Percentiles rank a stretch among this genome's conserved stretches.
Evolutionary conservation across 768 basidiomycete species (phyloP).

Genomic region (Phanerochaete carnosa): DNA sequence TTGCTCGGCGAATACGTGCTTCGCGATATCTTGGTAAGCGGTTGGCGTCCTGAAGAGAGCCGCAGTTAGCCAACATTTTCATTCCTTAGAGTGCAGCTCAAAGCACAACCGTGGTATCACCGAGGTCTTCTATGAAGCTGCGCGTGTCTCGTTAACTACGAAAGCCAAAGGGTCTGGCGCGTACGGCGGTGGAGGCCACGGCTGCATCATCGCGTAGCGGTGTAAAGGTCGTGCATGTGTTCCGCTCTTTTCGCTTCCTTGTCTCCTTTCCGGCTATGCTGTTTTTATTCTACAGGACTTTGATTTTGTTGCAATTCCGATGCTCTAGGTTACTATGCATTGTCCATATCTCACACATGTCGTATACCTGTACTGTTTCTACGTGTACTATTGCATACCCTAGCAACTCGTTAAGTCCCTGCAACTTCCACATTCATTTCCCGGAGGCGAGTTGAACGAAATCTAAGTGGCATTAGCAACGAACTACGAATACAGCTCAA

Average conservation of each 20-base stretch:
- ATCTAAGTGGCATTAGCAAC: too few species aligned
- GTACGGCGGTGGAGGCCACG: slow-evolving; percentile 22
- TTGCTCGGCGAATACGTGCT: slow-evolving; percentile 87
- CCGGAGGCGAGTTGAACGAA: too few species aligned
- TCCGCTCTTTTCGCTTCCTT: not conserved
- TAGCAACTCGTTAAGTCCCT: not conserved
- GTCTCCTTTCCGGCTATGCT: not conserved
- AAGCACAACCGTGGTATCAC: slow-evolving; percentile 94
- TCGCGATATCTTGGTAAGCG: slow-evolving; percentile 85
- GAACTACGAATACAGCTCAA: too few species aligned
- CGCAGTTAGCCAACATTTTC: not conserved
- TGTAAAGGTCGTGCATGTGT: not conserved
- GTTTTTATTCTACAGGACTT: not conserved
- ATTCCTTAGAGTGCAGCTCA: slow-evolving; percentile 82
- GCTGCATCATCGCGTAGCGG: slow-evolving; percentile 60
- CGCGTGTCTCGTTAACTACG: slow-evolving; percentile 76
- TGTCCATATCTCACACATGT: slow-evolving; percentile 3
- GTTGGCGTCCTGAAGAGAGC: not conserved
- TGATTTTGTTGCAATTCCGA: not conserved
- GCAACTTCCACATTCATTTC: too few species aligned
- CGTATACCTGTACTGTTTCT: slow-evolving; percentile 11
- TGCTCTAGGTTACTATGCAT: slow-evolving; percentile 6
- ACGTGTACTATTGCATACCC: not conserved
- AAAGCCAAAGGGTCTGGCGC: slow-evolving; percentile 62
- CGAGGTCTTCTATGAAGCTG: slow-evolving; percentile 92